phyloP scores from a whole-genome alignment of 1,139 yeast species.

The Debaryomyces robertsiae region DNA sequence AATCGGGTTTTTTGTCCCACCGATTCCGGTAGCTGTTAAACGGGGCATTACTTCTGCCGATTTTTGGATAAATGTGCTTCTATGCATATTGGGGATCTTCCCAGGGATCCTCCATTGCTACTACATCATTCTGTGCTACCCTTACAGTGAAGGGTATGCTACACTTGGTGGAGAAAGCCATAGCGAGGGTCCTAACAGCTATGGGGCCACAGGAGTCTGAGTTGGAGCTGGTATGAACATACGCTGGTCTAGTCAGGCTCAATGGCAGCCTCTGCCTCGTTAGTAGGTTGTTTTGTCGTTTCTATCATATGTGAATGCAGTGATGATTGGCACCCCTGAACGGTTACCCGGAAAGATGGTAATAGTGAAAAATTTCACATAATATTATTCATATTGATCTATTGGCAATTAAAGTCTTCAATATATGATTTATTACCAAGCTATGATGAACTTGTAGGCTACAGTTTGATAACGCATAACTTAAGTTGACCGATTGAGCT shows the following conservation, averaged over 20 bases:
- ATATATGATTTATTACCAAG: constrained; percentile 5
- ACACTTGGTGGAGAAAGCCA: constrained; percentile 37
- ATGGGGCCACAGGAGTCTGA: constrained; percentile 27
- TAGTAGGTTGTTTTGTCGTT: too few relatives aligned
- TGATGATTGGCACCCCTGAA: too few relatives aligned
- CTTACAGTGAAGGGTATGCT: constrained; percentile 42
- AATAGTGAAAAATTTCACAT: background rate
- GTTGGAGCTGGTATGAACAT: background rate
- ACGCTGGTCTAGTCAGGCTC: background rate
- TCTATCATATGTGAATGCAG: too few relatives aligned
- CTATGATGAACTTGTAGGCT: background rate
- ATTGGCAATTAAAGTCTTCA: background rate
- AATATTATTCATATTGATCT: background rate
- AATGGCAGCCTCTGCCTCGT: too few relatives aligned
- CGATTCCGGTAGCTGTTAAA: constrained; percentile 77
- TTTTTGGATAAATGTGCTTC: constrained; percentile 70
- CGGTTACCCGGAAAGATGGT: constrained; percentile 7
- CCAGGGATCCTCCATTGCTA: constrained; percentile 77
- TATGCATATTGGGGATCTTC: constrained; percentile 75
- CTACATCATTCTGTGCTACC: constrained; percentile 60
- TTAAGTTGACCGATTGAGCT: constrained; percentile 48
- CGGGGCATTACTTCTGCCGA: constrained; percentile 74
- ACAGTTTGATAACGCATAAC: constrained; percentile 35
- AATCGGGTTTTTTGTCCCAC: constrained; percentile 80
- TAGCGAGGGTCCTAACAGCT: constrained; percentile 26